phyloP scores from a whole-genome alignment of 2,329 filamentous ascomycete species.

The Fusarium sacchari region DNA sequence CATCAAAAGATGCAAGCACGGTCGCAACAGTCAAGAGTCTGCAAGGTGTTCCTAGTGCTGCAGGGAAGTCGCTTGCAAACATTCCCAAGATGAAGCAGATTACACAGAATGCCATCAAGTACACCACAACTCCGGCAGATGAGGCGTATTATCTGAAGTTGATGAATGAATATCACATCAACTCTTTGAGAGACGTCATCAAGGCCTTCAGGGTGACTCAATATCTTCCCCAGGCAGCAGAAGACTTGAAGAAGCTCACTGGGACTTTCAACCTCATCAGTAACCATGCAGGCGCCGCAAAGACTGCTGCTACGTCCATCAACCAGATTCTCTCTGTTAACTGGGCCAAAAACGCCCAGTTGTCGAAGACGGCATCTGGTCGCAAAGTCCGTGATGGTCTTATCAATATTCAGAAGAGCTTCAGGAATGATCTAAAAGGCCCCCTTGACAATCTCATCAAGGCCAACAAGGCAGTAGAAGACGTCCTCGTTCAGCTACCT shows the following conservation, averaged over 20 bases:
- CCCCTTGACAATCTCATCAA: slow-evolving; percentile 21
- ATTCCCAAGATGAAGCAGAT: not conserved
- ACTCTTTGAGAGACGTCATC: not conserved
- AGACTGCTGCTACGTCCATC: not conserved
- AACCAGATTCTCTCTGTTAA: not conserved
- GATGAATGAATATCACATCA: not conserved
- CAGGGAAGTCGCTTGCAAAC: not conserved
- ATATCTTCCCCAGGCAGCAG: not conserved
- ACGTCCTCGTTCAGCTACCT: slow-evolving; percentile 4
- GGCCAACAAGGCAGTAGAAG: slow-evolving; percentile 13
- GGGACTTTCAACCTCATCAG: not conserved
- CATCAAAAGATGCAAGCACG: not conserved
- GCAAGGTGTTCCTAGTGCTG: not conserved
- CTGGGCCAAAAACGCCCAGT: not conserved
- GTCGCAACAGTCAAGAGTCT: not conserved
- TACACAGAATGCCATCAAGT: not conserved
- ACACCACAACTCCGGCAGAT: not conserved
- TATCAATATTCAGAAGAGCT: not conserved
- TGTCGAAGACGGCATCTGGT: not conserved
- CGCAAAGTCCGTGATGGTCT: not conserved
- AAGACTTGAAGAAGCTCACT: not conserved
- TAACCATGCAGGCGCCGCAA: not conserved
- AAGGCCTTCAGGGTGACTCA: not conserved
- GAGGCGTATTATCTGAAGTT: not conserved
- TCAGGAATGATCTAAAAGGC: slow-evolving; percentile 18